phyloP scores from a whole-genome alignment of 345 rosid genomes.

The Sisymbrium altissimum region DNA sequence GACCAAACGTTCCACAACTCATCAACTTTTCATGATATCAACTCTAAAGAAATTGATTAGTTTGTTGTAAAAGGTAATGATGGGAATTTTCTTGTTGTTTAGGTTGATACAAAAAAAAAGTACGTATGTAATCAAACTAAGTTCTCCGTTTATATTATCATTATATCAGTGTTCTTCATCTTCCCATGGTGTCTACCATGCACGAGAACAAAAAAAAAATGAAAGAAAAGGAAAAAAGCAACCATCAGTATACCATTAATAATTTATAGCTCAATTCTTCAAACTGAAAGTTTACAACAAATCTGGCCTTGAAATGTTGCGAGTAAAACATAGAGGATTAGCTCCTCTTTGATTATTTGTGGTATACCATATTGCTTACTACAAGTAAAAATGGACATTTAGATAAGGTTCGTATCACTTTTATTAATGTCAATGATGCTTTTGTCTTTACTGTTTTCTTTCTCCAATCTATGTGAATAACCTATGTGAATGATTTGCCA shows the following conservation, averaged over 20 bases:
- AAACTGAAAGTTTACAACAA: neutral
- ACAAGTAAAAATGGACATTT: neutral
- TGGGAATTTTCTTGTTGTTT: neutral
- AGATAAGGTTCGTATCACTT: neutral
- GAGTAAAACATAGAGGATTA: neutral
- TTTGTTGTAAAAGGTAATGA: neutral
- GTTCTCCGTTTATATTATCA: neutral
- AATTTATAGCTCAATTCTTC: too few relatives aligned
- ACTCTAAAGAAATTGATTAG: neutral
- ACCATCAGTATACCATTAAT: neutral
- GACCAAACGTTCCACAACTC: neutral
- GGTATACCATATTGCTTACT: neutral
- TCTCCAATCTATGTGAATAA: neutral
- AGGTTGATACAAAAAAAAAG: neutral
- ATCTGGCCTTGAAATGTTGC: neutral
- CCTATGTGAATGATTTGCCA: conserved; percentile 1
- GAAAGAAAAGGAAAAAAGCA: neutral
- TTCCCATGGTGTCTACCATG: too few relatives aligned
- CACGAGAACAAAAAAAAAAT: neutral
- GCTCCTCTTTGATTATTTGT: neutral
- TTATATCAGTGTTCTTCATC: neutral
- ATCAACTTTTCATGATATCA: conserved; percentile 13
- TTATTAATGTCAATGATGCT: neutral
- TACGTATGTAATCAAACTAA: neutral
- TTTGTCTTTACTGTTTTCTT: neutral